Evolutionary conservation across 106 monocot genomes (phyloP), one percentile per base, ranked within the genome.

Genomic region (Platanthera zijinensis): DNA sequence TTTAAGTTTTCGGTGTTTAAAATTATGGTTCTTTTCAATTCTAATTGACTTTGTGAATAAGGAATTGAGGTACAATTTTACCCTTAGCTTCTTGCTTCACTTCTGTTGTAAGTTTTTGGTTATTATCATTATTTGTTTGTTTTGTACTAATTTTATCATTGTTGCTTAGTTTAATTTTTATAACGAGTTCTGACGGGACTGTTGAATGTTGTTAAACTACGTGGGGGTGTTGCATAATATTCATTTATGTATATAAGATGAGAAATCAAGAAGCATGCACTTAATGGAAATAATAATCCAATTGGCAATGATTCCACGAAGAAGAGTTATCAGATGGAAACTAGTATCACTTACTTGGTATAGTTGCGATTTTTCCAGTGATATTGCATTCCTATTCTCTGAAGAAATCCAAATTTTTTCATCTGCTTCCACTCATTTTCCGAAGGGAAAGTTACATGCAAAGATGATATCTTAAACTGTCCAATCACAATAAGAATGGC

Each of bases 341-440:
- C 73, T 22, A 9, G 48, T 50, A 54, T 39, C 15, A 83, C 88
- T 86, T 76, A 93, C 93, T 86, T 89, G 59, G 85, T 88, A 80
- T 96, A 96, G 53, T 93, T 87, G n/a, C 93, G 87, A 85, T 96
- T 96, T 86, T 78, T 96, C 96, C 96, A 96, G 71, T 96, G 96
- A 82, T 96, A 96, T 28, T 96, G 96, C 89, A 96, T 87, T 61
- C 96, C 93, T 49, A 83, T 91, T 82, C 96, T 93, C 82, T 91
- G 96, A 52, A 96, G 76, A 78, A 93, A 96, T 11, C 91, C 96
- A 70, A 54, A 57, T 51, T 72, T 80, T 79, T 88, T 86, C 91
- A 96, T 87, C 75, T 78, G 89, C 22, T 84, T 54, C 89, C 90
- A 96, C 81, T 96, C 96, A 62, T 30, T 80, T 87, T 96, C 89